A percentile compares a stretch with the other conserved stretches of the same genome.
Conservation (phyloP, 805 yeast genomes). For the Cyberlindnera bimundalis region DNA sequence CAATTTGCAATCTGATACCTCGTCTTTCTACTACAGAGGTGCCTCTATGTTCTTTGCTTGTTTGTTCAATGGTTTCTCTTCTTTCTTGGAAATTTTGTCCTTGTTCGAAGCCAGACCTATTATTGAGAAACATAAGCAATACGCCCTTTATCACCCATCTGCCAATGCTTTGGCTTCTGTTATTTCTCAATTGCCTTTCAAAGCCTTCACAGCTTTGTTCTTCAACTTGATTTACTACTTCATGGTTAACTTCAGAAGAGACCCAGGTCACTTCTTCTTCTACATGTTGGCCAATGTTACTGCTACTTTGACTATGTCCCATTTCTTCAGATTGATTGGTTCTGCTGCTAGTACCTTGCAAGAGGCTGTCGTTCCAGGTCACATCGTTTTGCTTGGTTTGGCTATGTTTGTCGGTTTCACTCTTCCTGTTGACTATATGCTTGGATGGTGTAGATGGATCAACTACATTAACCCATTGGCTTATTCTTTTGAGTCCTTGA, state of each 20-base stretch:
- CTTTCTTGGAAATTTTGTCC: slow-evolving; percentile 49
- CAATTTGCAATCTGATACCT: slow-evolving; percentile 41
- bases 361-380: slow-evolving; percentile 58
- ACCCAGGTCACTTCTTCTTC: slow-evolving; percentile 54
- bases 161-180: slow-evolving; percentile 65
- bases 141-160: slow-evolving; percentile 56
- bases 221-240: slow-evolving; percentile 52
- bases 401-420: slow-evolving; percentile 56
- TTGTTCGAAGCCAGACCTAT: slow-evolving; percentile 41
- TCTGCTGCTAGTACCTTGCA: slow-evolving; percentile 44
- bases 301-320: slow-evolving; percentile 54
- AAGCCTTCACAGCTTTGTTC: slow-evolving; percentile 38
- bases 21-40: slow-evolving; percentile 51
- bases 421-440: slow-evolving; percentile 52
- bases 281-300: slow-evolving; percentile 41
- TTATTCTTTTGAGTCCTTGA: slow-evolving; percentile 54
- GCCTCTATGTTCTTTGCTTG: slow-evolving; percentile 67
- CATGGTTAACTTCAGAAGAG: slow-evolving; percentile 49
- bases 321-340: slow-evolving; percentile 52
- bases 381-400: slow-evolving; percentile 45
- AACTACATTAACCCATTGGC: slow-evolving; percentile 57
- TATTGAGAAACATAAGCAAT: slow-evolving; percentile 55
- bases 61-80: slow-evolving; percentile 59
- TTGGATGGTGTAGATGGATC: slow-evolving; percentile 67
- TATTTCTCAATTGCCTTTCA: slow-evolving; percentile 55